A percentile compares a stretch with the other conserved stretches of the same genome.
phyloP scores from a whole-genome alignment of 495 filamentous ascomycete species.

The Tuber aestivum region DNA sequence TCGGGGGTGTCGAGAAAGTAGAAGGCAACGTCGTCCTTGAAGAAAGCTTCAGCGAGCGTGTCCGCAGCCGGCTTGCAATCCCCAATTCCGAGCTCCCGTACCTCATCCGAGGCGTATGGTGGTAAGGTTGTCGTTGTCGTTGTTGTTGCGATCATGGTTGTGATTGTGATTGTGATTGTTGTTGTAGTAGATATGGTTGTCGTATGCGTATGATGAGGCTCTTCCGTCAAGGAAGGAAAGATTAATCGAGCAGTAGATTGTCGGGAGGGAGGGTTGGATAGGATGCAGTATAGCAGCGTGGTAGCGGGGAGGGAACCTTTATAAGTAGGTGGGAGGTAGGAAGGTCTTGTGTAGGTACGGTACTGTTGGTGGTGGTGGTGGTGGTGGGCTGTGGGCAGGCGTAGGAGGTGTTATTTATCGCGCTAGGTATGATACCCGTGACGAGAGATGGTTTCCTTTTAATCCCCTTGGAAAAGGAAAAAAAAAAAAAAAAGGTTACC shows the following conservation, averaged over 20 bases:
- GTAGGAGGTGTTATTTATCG: slow-evolving; percentile 20
- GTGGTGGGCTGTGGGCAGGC: slow-evolving; percentile 14
- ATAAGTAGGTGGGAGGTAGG: slow-evolving; percentile 5
- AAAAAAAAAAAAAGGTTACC: neutral
- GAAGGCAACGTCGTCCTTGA: slow-evolving; percentile 62
- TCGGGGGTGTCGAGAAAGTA: slow-evolving; percentile 68
- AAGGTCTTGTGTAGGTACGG: neutral
- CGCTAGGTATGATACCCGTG: slow-evolving; percentile 36
- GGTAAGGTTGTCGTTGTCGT: slow-evolving; percentile 35
- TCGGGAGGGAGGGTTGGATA: neutral
- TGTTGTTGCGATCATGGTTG: too few relatives aligned
- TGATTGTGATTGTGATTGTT: too few relatives aligned
- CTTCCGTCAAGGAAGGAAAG: neutral
- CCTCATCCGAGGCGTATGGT: slow-evolving; percentile 44
- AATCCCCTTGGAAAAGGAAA: slow-evolving; percentile 26
- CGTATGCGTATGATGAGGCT: slow-evolving; percentile 10
- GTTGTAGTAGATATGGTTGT: slow-evolving; percentile 32
- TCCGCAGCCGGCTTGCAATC: slow-evolving; percentile 62
- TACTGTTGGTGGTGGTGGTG: slow-evolving; percentile 13
- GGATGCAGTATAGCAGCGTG: neutral
- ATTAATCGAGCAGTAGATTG: neutral
- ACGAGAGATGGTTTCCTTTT: slow-evolving; percentile 36
- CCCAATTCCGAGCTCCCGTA: slow-evolving; percentile 55
- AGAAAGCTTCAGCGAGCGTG: slow-evolving; percentile 69
- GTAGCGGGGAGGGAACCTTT: slow-evolving; percentile 6